Conservation (phyloP, 164 flowering plant species). For the Kalanchoe fedtschenkoi region DNA sequence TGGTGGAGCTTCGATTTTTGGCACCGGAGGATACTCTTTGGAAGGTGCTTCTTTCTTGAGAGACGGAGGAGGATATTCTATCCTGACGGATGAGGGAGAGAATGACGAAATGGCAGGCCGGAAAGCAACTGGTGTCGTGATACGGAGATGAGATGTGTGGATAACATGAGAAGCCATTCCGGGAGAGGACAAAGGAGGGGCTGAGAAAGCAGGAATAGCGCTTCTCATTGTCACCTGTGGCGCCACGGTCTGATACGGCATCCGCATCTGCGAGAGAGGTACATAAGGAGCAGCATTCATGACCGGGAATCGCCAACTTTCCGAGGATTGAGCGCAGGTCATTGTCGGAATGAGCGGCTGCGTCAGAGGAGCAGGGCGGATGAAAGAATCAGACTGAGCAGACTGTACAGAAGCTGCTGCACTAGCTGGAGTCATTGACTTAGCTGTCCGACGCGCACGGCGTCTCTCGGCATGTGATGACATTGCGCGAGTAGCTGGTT, state of each 20-base stretch:
- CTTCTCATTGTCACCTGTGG: constrained; percentile 14
- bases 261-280: constrained; percentile 5
- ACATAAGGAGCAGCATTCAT: not conserved
- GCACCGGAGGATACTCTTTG: not conserved
- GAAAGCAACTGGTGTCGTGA: not conserved
- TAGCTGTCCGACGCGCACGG: not conserved
- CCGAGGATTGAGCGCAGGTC: not conserved
- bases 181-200: constrained; percentile 4
- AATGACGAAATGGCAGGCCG: not conserved
- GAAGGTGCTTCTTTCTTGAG: not conserved
- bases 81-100: not conserved
- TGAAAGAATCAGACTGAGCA: not conserved
- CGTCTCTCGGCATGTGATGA: constrained; percentile 2
- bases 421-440: not conserved
- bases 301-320: not conserved
- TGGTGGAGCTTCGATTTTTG: not conserved
- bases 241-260: constrained; percentile 9
- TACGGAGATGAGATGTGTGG: not conserved
- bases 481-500: not conserved
- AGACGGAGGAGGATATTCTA: not conserved
- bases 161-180: not conserved
- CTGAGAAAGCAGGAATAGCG: constrained; percentile 14
- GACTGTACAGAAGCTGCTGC: not conserved
- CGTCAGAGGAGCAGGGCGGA: not conserved
- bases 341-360: not conserved